phyloP scores from a whole-genome alignment of 257 asterid species.

The Mentha longifolia region DNA sequence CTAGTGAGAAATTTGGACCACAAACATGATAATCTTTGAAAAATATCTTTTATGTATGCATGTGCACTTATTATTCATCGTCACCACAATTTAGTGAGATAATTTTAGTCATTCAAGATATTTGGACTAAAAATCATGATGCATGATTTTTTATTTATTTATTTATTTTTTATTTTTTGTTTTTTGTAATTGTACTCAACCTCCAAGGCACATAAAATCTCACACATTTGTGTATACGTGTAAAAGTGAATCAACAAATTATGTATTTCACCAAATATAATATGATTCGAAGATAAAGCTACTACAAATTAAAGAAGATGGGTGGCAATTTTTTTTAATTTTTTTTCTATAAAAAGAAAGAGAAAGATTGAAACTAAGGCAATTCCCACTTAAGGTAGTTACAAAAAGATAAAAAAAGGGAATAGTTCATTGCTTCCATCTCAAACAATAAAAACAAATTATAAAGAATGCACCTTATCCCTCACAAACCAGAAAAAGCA shows the following conservation, averaged over 20 bases:
- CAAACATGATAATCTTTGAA: neutral
- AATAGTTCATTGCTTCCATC: slow-evolving; percentile 69
- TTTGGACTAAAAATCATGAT: neutral
- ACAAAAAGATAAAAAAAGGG: slow-evolving; percentile 39
- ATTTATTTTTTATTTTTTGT: too few relatives aligned
- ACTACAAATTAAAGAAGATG: neutral
- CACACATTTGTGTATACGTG: neutral
- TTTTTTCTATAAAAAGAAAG: slow-evolving; percentile 46
- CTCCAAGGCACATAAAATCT: neutral
- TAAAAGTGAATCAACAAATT: neutral
- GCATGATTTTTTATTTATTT: neutral
- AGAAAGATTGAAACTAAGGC: slow-evolving; percentile 45
- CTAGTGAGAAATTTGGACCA: slow-evolving; percentile 4
- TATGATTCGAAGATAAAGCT: neutral
- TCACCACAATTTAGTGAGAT: slow-evolving; percentile 12
- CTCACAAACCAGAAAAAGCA: slow-evolving; percentile 27
- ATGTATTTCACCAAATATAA: neutral
- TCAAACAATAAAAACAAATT: slow-evolving; percentile 47
- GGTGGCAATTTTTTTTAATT: slow-evolving; percentile 30
- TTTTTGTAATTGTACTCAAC: too few relatives aligned
- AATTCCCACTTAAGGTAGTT: slow-evolving; percentile 47
- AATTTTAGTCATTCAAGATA: neutral
- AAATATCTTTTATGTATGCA: neutral
- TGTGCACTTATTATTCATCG: neutral
- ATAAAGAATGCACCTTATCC: slow-evolving; percentile 1